Evolutionary conservation across 495 filamentous ascomycete genomes (phyloP), one percentile per base, ranked within the genome.

Genomic region (Physcia stellaris): DNA sequence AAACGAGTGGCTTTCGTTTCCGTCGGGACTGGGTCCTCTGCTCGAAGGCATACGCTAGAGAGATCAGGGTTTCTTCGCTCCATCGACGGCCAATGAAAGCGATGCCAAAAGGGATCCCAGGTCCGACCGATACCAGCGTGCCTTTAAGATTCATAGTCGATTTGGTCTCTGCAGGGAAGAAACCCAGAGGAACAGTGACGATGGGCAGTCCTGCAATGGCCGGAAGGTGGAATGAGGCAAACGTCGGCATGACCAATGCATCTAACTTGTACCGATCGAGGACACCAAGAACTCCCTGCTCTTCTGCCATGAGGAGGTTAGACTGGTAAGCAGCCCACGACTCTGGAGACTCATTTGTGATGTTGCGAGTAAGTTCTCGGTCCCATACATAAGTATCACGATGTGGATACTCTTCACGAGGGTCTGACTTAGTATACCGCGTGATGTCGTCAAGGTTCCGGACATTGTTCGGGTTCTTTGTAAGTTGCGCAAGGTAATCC

Each of bases 31-130:
- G 55, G n/a, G 67, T 75, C 41, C 58, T 48, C 50, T 77, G 72
- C 60, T 77, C 73, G 49, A 63, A 76, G 20, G 70, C 71, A 52
- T 71, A 75, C 17, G 72, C 71, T 43, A 67, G 54, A 9, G 63
- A 66, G 38, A 77, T 66, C 11, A 76, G 51, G 21, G 46, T 60
- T 37, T 59, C 64, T 49, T 76, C 70, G 18, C 57, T 61, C 50
- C 59, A 77, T 29, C 50, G 58, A 6, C 37, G 26, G 0, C 68
- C 73, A 40, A 70, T 39, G 54, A 77, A 74, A 13, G 58, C 53
- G 20, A 74, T 42, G 3, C 70, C 70, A 40, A 69, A 71, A 1
- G 50, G 48, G 26, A 53, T 48, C 4, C 40, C 39, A 5, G 48
- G 50, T 3, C 40, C 50, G 16, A 43, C 41, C 5, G 33, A 20